Conservation (phyloP, 192 early-diverging fungal genomes). For the Coemansia sp. region DNA sequence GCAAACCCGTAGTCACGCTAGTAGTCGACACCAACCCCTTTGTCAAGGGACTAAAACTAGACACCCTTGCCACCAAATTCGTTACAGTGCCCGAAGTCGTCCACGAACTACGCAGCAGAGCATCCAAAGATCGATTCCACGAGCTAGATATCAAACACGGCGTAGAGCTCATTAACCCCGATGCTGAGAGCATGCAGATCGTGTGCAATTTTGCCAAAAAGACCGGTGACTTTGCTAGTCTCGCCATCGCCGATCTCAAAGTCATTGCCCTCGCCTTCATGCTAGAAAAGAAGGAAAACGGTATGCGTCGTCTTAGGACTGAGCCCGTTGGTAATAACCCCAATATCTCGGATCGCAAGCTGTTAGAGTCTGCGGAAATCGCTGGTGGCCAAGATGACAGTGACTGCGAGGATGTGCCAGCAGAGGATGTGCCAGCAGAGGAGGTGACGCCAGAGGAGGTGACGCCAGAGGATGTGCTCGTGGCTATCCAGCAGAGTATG, state of each 20-base stretch:
- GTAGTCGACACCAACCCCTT: constrained; percentile 79
- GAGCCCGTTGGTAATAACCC: constrained; percentile 59
- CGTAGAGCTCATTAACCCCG: constrained; percentile 28
- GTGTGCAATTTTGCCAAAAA: constrained; percentile 85
- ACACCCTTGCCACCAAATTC: constrained; percentile 68
- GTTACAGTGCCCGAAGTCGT: constrained; percentile 89
- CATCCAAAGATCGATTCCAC: constrained; percentile 60
- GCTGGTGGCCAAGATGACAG: neutral
- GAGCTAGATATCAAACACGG: constrained; percentile 28
- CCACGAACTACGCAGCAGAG: constrained; percentile 76
- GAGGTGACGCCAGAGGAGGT: neutral
- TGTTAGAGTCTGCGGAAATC: constrained; percentile 22
- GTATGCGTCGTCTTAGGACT: constrained; percentile 66
- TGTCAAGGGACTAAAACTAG: constrained; percentile 64
- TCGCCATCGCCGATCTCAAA: constrained; percentile 84
- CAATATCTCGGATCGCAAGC: constrained; percentile 31
- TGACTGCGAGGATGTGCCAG: neutral
- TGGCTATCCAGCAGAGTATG: neutral
- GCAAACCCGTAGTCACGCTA: constrained; percentile 52
- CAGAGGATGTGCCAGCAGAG: constrained; percentile 11
- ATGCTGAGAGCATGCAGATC: constrained; percentile 48
- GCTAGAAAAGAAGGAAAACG: constrained; percentile 80
- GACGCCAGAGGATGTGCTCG: neutral
- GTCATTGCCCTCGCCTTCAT: constrained; percentile 88
- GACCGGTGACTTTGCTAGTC: constrained; percentile 85